A percentile compares a stretch with the other conserved stretches of the same genome.
Conservation (phyloP, 78 protist species). For the Pigoraptor vietnamica region DNA sequence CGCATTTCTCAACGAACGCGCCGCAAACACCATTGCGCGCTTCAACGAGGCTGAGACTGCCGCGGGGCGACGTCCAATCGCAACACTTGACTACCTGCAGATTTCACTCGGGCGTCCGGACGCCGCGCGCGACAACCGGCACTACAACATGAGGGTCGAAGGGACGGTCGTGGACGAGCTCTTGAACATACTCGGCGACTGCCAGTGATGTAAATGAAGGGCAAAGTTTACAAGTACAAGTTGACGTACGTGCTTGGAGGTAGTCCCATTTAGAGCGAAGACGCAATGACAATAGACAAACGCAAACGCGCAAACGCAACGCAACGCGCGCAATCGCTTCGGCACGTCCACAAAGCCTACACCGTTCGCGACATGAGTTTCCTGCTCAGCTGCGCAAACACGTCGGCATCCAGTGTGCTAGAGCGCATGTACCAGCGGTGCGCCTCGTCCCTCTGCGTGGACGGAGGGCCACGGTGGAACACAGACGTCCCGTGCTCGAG, state of each 20-base stretch:
- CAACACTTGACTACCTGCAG: not conserved
- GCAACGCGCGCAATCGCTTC: too few species aligned
- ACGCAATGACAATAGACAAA: too few species aligned
- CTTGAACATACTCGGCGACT: too few species aligned
- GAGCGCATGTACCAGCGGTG: not conserved
- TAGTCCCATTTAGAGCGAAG: too few species aligned
- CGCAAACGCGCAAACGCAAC: too few species aligned
- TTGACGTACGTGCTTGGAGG: too few species aligned
- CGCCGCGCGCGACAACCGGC: not conserved
- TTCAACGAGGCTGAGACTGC: not conserved
- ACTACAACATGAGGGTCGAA: not conserved
- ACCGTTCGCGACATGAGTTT: not conserved
- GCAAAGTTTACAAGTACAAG: too few species aligned
- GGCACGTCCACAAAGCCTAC: too few species aligned
- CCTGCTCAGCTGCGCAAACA: not conserved
- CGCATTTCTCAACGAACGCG: not conserved
- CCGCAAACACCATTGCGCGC: not conserved
- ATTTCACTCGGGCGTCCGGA: not conserved
- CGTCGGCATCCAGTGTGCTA: not conserved
- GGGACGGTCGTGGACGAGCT: not conserved
- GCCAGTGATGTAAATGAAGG: too few species aligned
- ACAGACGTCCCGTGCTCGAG: not conserved
- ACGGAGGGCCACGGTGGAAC: not conserved
- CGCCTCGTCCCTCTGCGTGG: not conserved
- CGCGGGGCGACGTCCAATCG: not conserved